Percentiles rank a stretch among this genome's conserved stretches.
phyloP scores from a whole-genome alignment of 2,329 filamentous ascomycete genomes.

The Trichoderma koningiopsis region DNA sequence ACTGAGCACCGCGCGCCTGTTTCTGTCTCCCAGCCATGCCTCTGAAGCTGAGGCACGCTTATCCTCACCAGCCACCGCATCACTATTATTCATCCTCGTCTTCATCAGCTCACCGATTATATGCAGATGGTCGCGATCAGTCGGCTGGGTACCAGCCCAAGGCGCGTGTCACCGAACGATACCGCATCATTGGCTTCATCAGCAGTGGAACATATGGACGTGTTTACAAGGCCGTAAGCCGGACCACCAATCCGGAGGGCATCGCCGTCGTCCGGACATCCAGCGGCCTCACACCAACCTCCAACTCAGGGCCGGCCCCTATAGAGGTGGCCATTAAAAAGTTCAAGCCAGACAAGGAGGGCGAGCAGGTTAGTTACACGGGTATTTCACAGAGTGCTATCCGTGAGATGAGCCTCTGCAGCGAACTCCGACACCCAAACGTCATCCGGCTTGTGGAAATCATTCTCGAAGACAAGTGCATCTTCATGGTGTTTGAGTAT shows the following conservation, averaged over 20 bases:
- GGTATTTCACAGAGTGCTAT: conserved; percentile 97
- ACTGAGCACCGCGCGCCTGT: background rate
- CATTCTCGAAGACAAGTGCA: conserved; percentile 97
- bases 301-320: conserved; percentile 2
- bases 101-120: conserved; percentile 41
- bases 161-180: conserved; percentile 86
- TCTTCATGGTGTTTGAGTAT: conserved; percentile 99
- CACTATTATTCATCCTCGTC: conserved; percentile 22
- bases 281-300: conserved; percentile 44
- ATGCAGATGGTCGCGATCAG: conserved; percentile 56
- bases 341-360: conserved; percentile 99
- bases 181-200: conserved; percentile 97
- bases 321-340: conserved; percentile 96
- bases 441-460: conserved; percentile 92
- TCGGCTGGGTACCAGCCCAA: conserved; percentile 68
- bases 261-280: conserved; percentile 20
- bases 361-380: conserved; percentile 90
- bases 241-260: conserved; percentile 35
- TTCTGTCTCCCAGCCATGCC: conserved; percentile 36
- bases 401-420: conserved; percentile 95
- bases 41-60: conserved; percentile 39
- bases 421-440: conserved; percentile 84
- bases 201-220: conserved; percentile 97
- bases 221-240: conserved; percentile 90
- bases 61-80: conserved; percentile 31